These are phyloP conservation scores for Chrysopogon serrulatus DNA, from an alignment of 176 grass and related monocot species.

Conservation along the genomic window DNA sequence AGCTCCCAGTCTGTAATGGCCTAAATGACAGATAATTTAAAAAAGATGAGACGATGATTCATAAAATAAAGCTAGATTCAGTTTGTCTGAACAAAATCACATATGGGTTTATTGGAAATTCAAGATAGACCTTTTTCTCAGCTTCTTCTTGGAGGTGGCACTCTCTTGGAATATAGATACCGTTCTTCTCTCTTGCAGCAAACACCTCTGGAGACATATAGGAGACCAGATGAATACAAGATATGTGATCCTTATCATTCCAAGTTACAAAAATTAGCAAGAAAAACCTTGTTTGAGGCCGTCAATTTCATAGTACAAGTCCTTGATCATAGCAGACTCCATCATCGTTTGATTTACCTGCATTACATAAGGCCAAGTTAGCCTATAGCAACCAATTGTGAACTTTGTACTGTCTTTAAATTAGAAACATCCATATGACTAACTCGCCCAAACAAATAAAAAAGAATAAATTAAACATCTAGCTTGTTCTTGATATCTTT, in stretches of 20 bases:
- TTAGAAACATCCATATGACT: not conserved
- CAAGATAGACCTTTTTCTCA: constrained; percentile 85
- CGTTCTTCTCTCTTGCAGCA: constrained; percentile 99
- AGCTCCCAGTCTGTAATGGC: constrained; percentile 81
- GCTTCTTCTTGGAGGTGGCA: constrained; percentile 95
- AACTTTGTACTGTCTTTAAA: not conserved
- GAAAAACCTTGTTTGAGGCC: constrained; percentile 99
- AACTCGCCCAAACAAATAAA: constrained; percentile 9
- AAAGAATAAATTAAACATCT: constrained; percentile 49
- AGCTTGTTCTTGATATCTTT: constrained; percentile 99
- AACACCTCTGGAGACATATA: constrained; percentile 72
- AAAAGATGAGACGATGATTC: not conserved
- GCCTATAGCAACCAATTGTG: not conserved
- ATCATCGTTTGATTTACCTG: constrained; percentile 99
- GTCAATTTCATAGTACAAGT: constrained; percentile 93
- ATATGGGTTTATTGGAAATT: not conserved
- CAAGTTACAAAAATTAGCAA: constrained; percentile 16
- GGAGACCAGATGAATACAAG: constrained; percentile 20
- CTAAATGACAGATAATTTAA: constrained; percentile 39
- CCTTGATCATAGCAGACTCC: constrained; percentile 98
- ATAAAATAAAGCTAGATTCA: constrained; percentile 1
- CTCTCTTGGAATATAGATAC: constrained; percentile 96
- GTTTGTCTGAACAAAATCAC: constrained; percentile 9
- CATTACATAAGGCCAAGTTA: constrained; percentile 20
- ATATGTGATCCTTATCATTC: constrained; percentile 16